These are phyloP conservation scores for Mucor sp. DNA, from an alignment of 371 early-diverging fungal genomes.

Conservation along the genomic window DNA sequence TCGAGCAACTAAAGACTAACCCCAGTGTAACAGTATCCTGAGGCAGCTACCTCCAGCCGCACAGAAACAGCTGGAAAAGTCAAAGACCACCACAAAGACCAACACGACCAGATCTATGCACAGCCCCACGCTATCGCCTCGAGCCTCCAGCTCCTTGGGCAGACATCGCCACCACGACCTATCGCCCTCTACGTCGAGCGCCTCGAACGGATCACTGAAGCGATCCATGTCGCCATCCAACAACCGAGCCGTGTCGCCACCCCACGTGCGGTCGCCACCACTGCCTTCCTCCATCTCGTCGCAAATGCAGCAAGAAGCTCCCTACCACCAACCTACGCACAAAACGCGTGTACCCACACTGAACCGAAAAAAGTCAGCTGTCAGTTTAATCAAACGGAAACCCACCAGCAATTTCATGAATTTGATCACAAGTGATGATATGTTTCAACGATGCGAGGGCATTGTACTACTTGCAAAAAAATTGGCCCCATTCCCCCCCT, in stretches of 20 bases:
- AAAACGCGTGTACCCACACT: slow-evolving; percentile 44
- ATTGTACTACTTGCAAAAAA: slow-evolving; percentile 35
- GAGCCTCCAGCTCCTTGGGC: slow-evolving; percentile 36
- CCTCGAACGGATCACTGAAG: slow-evolving; percentile 28
- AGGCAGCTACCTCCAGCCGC: slow-evolving; percentile 22
- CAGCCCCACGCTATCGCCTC: slow-evolving; percentile 33
- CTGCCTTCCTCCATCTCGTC: slow-evolving; percentile 28
- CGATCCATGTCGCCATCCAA: slow-evolving; percentile 25
- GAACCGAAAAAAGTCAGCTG: slow-evolving; percentile 38
- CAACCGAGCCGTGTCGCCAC: slow-evolving; percentile 77
- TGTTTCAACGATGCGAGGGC: slow-evolving; percentile 29
- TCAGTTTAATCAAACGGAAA: slow-evolving; percentile 36
- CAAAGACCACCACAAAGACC: slow-evolving; percentile 10
- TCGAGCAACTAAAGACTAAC: neutral
- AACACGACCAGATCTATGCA: slow-evolving; percentile 8
- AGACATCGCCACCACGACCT: slow-evolving; percentile 24
- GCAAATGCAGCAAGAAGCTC: slow-evolving; percentile 17
- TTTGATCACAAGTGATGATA: slow-evolving; percentile 37
- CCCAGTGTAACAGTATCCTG: slow-evolving; percentile 21
- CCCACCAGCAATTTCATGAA: slow-evolving; percentile 26
- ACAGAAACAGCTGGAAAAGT: slow-evolving; percentile 42
- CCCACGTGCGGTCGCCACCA: slow-evolving; percentile 69
- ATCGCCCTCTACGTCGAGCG: slow-evolving; percentile 39
- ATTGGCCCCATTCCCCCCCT: slow-evolving; percentile 22
- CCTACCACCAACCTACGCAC: slow-evolving; percentile 1